Base-by-base conservation (phyloP, 2,329 filamentous ascomycete species). In the Rachicladosporium sp. region DNA sequence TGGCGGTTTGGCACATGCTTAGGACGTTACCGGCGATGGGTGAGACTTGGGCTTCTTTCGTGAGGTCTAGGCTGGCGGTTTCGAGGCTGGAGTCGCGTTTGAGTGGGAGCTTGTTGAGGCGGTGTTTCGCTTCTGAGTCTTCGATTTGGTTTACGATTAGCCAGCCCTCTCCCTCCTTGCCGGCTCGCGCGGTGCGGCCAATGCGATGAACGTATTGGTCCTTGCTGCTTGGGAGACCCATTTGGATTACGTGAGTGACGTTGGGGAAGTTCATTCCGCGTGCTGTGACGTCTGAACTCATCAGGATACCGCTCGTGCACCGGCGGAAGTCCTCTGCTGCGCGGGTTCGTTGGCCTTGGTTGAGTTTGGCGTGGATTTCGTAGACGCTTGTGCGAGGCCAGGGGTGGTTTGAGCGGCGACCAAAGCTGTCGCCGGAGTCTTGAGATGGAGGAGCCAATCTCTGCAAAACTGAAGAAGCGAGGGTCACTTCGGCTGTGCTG, bases 291-390 rank as follows among this genome's bases (percentile, higher is more conserved):
- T 71, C 68, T 1, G 67, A 67, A 2, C 65, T 67, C 41, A 71
- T 58, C 15, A 71, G 56, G 11, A 70, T 68, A 21, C 70, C 85
- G 27, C 70, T 71, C 21, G 63, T 56, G n/a, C 74, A 63, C 10
- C 52, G 54, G 34, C 83, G 78, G 75, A 95, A 98, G 19, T 51
- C 56, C 0, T 89, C 76, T 1, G 89, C 78, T 29, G 76, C 76
- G 35, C 60, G 66, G 2, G 85, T 91, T 37, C 91, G 78, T 51
- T 72, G 64, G 0, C 12, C 36, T 58, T 98, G 91, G 2, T 64
- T 69, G 33, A 95, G 74, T 52, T 79, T 79, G 10, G 85, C 81
- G 62, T 96, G 88, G 43, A 98, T 89, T 48, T 79, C 70, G 50
- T 65, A 66, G 21, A 72, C 53, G 54, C 60, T 65, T 38, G 66